These are phyloP conservation scores for Nemania serpens DNA, from an alignment of 2,329 filamentous ascomycete species.

Conservation along the genomic window DNA sequence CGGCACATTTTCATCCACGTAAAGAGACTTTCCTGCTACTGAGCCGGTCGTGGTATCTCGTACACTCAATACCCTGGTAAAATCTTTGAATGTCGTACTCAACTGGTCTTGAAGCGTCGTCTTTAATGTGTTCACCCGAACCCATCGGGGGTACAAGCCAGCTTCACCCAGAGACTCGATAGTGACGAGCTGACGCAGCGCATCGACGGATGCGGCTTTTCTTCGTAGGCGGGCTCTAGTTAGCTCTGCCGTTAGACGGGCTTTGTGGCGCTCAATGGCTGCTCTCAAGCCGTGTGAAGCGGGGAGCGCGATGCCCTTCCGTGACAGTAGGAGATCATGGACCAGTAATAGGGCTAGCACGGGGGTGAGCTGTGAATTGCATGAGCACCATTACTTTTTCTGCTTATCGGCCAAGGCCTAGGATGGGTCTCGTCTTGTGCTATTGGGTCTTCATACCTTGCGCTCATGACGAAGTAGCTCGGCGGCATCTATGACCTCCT, in stretches of 20 bases:
- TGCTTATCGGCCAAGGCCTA: background rate
- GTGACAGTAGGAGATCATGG: constrained; percentile 84
- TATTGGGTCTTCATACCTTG: constrained; percentile 63
- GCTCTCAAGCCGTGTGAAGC: constrained; percentile 76
- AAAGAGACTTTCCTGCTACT: constrained; percentile 57
- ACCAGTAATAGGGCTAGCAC: constrained; percentile 78
- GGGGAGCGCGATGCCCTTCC: constrained; percentile 80
- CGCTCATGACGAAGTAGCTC: constrained; percentile 78
- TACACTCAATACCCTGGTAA: constrained; percentile 60
- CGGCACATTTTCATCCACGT: constrained; percentile 81
- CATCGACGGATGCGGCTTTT: constrained; percentile 69
- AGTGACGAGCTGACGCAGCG: constrained; percentile 64
- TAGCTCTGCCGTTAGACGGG: constrained; percentile 79
- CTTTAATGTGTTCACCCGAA: constrained; percentile 81
- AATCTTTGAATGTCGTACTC: constrained; percentile 72
- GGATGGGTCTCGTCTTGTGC: too few relatives aligned
- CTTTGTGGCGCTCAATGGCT: constrained; percentile 79
- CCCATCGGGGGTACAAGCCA: constrained; percentile 79
- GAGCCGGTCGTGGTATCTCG: constrained; percentile 54
- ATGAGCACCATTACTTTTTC: constrained; percentile 36
- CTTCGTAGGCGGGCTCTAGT: constrained; percentile 76
- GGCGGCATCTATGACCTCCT: constrained; percentile 85
- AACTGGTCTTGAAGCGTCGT: constrained; percentile 74
- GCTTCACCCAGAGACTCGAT: constrained; percentile 55
- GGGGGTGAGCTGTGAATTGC: constrained; percentile 71